Base-by-base conservation (phyloP, 805 yeast genomes). In the Ogataea paraovalis region DNA sequence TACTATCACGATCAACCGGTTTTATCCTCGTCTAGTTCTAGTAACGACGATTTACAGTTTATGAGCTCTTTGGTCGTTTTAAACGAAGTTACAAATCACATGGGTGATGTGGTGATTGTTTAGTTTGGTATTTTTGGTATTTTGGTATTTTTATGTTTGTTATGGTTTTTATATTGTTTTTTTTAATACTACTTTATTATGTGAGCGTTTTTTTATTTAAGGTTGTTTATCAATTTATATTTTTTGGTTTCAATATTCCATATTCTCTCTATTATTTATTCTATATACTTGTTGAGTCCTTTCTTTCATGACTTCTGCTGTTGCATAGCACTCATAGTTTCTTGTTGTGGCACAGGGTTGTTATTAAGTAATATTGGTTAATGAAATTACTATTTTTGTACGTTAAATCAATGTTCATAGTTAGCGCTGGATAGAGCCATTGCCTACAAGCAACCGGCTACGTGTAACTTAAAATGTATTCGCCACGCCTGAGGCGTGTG, bases 1-100 rank as follows among this genome's bases (percentile, higher is more conserved):
- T 53, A 28, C 41, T 51, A 45, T 27, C 42, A 44, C 28, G 52
- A 52, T 27, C 51, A 54, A 14, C 49, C 50, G 2, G 50, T 52
- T 25, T 44, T 56, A 20, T 54, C 57, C 14, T 46, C 55, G 14
- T 45, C 49, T 19, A 16, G 5, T 34, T 34, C 21, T 5, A 14
- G 16, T 14, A 20, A 34, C 16, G 53, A 42, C 8, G 52, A 46
- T 20, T 23, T 51, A 28, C 54, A 48, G 30, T 48, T 53, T 43
- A 37, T 42, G 44, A 52, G 49, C 13, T 53, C 34, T 30, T 14
- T 30, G 5, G 34, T 30, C 16, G 34, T 30, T 14, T 14, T 30
- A 14, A 30, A 30, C 16, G 34, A 30, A 14, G 34, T 30, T 14
- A 7, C 53, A 4, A 42, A 25, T 6, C 36, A 45, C 9, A 13